A percentile compares a stretch with the other conserved stretches of the same genome.
Evolutionary conservation across 441 rosid species (phyloP).

Genomic region (Iberis amara): DNA sequence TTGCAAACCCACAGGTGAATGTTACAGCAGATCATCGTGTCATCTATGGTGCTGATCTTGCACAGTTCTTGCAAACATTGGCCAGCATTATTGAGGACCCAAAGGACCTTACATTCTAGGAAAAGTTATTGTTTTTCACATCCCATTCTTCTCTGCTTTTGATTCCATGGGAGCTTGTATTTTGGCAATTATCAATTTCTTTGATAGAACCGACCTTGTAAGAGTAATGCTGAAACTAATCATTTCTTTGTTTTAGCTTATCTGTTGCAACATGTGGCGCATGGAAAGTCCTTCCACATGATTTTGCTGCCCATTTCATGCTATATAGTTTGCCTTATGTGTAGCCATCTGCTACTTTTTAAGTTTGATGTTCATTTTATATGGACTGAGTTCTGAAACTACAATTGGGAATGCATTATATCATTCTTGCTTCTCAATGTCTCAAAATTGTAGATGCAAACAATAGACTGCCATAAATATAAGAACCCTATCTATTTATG

Average conservation of each 20-base stretch:
- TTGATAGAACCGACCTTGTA: slow-evolving; percentile 9
- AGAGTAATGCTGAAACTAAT: slow-evolving; percentile 17
- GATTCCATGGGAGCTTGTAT: slow-evolving; percentile 27
- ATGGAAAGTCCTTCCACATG: slow-evolving; percentile 11
- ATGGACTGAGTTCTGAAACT: neutral
- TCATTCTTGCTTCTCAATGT: slow-evolving; percentile 10
- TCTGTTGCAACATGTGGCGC: slow-evolving; percentile 12
- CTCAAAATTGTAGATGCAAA: slow-evolving; percentile 23
- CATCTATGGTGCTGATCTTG: slow-evolving; percentile 90
- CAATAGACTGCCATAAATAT: neutral
- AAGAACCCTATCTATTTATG: neutral
- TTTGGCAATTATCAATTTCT: slow-evolving; percentile 25
- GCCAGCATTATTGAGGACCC: slow-evolving; percentile 83
- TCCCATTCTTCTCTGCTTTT: slow-evolving; percentile 21
- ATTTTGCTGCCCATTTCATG: slow-evolving; percentile 10
- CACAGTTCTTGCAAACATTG: slow-evolving; percentile 82
- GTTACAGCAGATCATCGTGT: slow-evolving; percentile 90
- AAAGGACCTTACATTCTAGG: slow-evolving; percentile 72
- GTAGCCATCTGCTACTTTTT: slow-evolving; percentile 8
- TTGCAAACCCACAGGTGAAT: slow-evolving; percentile 57
- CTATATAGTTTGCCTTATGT: neutral
- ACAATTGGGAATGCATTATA: slow-evolving; percentile 19
- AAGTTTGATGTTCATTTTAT: slow-evolving; percentile 2
- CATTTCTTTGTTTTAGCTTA: slow-evolving; percentile 17
- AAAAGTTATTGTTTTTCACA: slow-evolving; percentile 1